These are phyloP conservation scores for Brasenia schreberi DNA, from an alignment of 164 flowering plant genomes.

Conservation along the genomic window DNA sequence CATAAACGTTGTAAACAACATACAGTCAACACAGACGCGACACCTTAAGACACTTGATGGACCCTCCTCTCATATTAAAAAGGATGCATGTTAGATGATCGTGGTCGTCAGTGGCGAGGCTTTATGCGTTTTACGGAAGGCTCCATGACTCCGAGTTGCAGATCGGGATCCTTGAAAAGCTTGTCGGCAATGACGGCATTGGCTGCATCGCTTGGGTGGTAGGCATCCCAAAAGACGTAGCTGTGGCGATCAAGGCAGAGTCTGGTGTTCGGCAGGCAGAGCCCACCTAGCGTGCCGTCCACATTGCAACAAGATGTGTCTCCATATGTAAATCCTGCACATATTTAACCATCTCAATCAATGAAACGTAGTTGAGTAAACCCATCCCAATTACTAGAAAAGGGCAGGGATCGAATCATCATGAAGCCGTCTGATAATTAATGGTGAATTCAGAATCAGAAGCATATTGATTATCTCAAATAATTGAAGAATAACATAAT, in stretches of 20 bases:
- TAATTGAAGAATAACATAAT: too few species aligned
- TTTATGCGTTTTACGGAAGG: constrained; percentile 11
- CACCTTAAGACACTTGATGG: not conserved
- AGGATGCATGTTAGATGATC: not conserved
- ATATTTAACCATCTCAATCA: too few species aligned
- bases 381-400: not conserved
- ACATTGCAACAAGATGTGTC: constrained; percentile 75
- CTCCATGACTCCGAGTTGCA: constrained; percentile 6
- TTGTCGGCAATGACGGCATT: constrained; percentile 44
- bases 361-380: not conserved
- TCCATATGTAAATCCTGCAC: constrained; percentile 57
- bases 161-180: constrained; percentile 24
- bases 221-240: constrained; percentile 86
- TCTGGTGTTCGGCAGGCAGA: constrained; percentile 61
- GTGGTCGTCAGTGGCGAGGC: not conserved
- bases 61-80: not conserved
- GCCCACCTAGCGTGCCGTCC: constrained; percentile 51
- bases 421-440: too few species aligned
- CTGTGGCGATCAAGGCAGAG: constrained; percentile 44
- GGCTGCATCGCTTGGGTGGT: constrained; percentile 81
- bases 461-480: too few species aligned
- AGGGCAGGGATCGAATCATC: too few species aligned
- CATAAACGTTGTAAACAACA: too few species aligned
- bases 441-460: too few species aligned
- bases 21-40: not conserved